A percentile compares a stretch with the other conserved stretches of the same genome.
phyloP scores from a whole-genome alignment of 768 basidiomycete genomes.

The Tylopilus sp. region DNA sequence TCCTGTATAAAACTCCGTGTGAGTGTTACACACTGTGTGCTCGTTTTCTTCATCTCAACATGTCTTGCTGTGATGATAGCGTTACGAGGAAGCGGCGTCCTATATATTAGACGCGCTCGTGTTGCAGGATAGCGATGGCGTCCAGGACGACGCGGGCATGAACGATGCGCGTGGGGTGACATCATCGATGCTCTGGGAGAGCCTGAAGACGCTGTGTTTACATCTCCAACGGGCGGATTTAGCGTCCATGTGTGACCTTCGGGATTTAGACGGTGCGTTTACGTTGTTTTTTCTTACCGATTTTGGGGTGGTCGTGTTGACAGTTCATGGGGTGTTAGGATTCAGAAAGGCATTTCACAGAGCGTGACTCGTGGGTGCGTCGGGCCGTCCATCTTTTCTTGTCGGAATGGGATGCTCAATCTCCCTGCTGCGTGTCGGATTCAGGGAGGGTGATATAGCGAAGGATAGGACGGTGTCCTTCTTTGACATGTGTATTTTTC shows the following conservation, averaged over 20 bases:
- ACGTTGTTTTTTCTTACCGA: background rate
- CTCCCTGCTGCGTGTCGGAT: background rate
- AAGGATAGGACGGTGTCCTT: no score
- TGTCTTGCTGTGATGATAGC: conserved; percentile 37
- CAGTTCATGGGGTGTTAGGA: conserved; percentile 1
- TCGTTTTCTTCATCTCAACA: background rate
- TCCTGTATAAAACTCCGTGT: conserved; percentile 86
- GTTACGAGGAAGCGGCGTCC: conserved; percentile 82
- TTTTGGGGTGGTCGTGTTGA: background rate
- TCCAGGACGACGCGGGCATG: conserved; percentile 40
- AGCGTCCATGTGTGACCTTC: conserved; percentile 65
- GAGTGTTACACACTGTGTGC: conserved; percentile 12
- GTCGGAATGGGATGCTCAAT: no score
- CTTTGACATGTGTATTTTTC: no score
- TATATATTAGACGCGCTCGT: conserved; percentile 87
- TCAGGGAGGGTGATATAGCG: background rate
- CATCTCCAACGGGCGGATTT: conserved; percentile 79
- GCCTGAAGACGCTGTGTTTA: conserved; percentile 76
- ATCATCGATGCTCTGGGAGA: conserved; percentile 82
- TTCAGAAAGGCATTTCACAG: conserved; percentile 13
- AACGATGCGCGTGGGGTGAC: conserved; percentile 67
- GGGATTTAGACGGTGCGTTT: conserved; percentile 63
- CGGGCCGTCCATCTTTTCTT: no score
- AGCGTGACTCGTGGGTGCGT: background rate
- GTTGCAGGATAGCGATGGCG: conserved; percentile 82